Percentiles rank a stretch among this genome's conserved stretches.
Evolutionary conservation across 2,329 filamentous ascomycete species (phyloP).

Genomic region (Aspergillus melleus): DNA sequence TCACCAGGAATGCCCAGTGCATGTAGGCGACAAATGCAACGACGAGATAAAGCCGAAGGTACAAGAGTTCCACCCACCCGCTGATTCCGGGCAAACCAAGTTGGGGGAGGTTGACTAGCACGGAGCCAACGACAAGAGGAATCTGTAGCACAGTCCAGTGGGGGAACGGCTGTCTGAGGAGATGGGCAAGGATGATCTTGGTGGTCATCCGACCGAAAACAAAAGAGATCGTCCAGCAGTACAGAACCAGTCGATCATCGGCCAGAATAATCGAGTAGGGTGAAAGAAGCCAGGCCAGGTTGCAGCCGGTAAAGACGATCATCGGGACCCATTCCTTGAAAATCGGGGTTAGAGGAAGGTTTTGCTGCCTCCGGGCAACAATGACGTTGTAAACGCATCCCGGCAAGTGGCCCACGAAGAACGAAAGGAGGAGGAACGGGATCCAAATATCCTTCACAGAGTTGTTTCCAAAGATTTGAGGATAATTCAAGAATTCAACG

Average conservation of each 20-base stretch:
- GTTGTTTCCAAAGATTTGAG: slow-evolving; percentile 64
- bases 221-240: slow-evolving; percentile 92
- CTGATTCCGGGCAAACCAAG: slow-evolving; percentile 70
- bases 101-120: slow-evolving; percentile 78
- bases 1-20: slow-evolving; percentile 88
- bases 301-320: slow-evolving; percentile 72
- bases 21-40: slow-evolving; percentile 86
- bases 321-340: slow-evolving; percentile 96
- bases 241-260: slow-evolving; percentile 86
- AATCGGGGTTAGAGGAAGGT: slow-evolving; percentile 74
- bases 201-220: slow-evolving; percentile 98
- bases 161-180: slow-evolving; percentile 90
- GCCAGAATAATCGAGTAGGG: slow-evolving; percentile 78
- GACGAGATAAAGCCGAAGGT: slow-evolving; percentile 79
- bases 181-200: slow-evolving; percentile 95
- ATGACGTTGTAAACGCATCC: slow-evolving; percentile 87
- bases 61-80: slow-evolving; percentile 69
- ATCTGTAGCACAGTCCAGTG: slow-evolving; percentile 92
- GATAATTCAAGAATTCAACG: slow-evolving; percentile 65
- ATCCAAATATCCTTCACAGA: slow-evolving; percentile 90
- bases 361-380: slow-evolving; percentile 68
- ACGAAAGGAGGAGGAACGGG: slow-evolving; percentile 63
- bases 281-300: slow-evolving; percentile 83
- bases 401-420: slow-evolving; percentile 75
- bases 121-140: slow-evolving; percentile 80